phyloP scores from a whole-genome alignment of 2,329 filamentous ascomycete species.

The Scytalidium sp. region DNA sequence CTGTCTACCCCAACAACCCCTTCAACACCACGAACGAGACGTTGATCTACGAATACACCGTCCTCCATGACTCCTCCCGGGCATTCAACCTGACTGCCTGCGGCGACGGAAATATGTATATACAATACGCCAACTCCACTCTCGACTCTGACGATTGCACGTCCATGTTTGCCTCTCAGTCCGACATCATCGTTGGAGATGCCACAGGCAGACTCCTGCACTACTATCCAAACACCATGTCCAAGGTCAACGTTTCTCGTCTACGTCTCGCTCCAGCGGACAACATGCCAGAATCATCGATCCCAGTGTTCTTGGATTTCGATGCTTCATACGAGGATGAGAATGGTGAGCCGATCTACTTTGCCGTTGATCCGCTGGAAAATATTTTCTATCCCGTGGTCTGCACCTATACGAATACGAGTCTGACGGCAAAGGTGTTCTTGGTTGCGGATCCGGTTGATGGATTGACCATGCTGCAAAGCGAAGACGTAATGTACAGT shows the following conservation, averaged over 20 bases:
- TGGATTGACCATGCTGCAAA: constrained; percentile 18
- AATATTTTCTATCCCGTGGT: constrained; percentile 26
- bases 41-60: constrained; percentile 18
- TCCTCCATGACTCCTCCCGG: constrained; percentile 15
- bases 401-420: constrained; percentile 23
- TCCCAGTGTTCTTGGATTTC: too few relatives aligned
- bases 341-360: too few relatives aligned
- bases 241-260: constrained; percentile 26
- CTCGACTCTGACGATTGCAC: constrained; percentile 14
- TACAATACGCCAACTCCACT: constrained; percentile 12
- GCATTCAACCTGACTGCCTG: constrained; percentile 27
- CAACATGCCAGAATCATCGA: too few relatives aligned
- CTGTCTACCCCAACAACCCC: too few relatives aligned
- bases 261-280: constrained; percentile 26
- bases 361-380: too few relatives aligned
- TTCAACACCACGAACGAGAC: constrained; percentile 19
- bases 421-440: constrained; percentile 25
- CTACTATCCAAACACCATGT: constrained; percentile 33
- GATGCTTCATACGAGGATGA: too few relatives aligned
- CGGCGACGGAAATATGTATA: constrained; percentile 32
- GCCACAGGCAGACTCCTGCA: constrained; percentile 22
- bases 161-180: constrained; percentile 19
- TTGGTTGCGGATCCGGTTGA: constrained; percentile 23
- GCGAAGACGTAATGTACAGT: constrained; percentile 17
- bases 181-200: constrained; percentile 20